Conservation (phyloP, 2,329 filamentous ascomycete genomes). For the Coleophoma cylindrospora region DNA sequence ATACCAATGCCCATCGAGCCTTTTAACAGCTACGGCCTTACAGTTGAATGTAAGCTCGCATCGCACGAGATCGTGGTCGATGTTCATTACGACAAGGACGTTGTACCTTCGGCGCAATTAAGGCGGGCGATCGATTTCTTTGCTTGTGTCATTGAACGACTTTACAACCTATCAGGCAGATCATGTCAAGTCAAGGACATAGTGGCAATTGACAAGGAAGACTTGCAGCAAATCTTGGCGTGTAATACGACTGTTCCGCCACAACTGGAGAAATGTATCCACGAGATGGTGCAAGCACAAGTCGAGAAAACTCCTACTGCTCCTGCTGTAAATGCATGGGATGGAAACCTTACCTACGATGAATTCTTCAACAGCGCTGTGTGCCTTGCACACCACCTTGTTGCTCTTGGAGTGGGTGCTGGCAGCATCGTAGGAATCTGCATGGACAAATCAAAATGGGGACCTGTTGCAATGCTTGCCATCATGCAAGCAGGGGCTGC, state of each 20-base stretch:
- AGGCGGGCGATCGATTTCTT: neutral
- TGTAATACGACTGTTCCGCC: constrained; percentile 1
- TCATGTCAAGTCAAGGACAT: neutral
- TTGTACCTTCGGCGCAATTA: neutral
- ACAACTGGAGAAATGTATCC: neutral
- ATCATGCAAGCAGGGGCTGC: constrained; percentile 2
- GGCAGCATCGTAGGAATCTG: neutral
- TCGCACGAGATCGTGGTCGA: neutral
- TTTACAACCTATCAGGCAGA: neutral
- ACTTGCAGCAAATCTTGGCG: constrained; percentile 1
- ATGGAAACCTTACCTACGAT: neutral
- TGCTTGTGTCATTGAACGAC: constrained; percentile 1
- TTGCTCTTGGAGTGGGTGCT: neutral
- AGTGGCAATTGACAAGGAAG: neutral
- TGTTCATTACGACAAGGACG: constrained; percentile 1
- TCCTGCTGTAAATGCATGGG: neutral
- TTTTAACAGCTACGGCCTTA: neutral
- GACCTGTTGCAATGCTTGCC: constrained; percentile 1
- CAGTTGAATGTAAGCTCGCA: neutral
- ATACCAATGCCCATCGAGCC: neutral
- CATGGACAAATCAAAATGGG: constrained; percentile 1
- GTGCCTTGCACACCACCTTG: constrained; percentile 1
- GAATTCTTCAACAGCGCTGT: neutral
- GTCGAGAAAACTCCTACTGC: constrained; percentile 1
- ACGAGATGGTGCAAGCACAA: neutral